Conservation (phyloP, 805 yeast genomes). For the Tetrapisispora fleetii region DNA sequence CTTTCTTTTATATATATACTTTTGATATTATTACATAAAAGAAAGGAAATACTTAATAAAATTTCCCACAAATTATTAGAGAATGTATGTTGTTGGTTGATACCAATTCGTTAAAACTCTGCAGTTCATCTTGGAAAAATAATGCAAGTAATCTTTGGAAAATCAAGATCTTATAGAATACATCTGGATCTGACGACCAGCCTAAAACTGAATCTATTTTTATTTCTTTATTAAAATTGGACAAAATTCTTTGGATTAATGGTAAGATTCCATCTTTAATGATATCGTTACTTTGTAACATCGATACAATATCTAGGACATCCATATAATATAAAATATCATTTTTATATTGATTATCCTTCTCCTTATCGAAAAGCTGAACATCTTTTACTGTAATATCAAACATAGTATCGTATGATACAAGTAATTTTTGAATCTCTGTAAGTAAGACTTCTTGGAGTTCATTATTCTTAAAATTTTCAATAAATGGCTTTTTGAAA, state of each 20-base stretch:
- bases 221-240: background rate
- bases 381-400: background rate
- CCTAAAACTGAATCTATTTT: constrained; percentile 15
- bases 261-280: too few relatives aligned
- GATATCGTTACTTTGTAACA: background rate
- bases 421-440: background rate
- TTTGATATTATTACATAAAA: too few relatives aligned
- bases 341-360: constrained; percentile 55
- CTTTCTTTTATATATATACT: too few relatives aligned
- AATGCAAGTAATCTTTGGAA: constrained; percentile 5
- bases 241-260: background rate
- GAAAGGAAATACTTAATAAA: too few relatives aligned
- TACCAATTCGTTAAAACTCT: constrained; percentile 1
- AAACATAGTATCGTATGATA: background rate
- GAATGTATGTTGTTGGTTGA: background rate
- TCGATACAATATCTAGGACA: background rate
- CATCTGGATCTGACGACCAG: constrained; percentile 20
- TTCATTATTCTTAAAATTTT: background rate
- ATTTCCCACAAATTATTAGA: background rate
- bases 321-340: constrained; percentile 18
- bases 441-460: background rate
- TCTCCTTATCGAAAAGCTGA: constrained; percentile 55
- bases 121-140: background rate
- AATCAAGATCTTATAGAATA: constrained; percentile 15
- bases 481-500: constrained; percentile 12